Conservation (phyloP, 805 yeast species). For the Kuraishia ogatae region DNA sequence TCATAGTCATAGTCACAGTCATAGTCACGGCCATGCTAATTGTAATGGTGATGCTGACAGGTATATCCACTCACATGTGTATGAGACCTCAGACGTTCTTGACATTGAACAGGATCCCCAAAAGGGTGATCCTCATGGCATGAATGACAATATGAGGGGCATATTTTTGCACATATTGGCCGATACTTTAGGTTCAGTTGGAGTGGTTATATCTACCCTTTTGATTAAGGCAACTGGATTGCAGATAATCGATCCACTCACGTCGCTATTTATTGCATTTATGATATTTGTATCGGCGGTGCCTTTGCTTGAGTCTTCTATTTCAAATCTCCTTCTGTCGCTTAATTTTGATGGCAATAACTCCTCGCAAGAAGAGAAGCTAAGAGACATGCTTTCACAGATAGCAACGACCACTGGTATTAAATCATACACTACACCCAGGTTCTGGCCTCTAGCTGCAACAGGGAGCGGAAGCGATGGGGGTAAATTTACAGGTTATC, state of each 20-base stretch:
- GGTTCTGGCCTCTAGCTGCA: conserved; percentile 73
- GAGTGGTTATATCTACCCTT: conserved; percentile 87
- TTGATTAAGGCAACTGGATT: conserved; percentile 57
- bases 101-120: conserved; percentile 8
- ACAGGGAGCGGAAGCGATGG: conserved; percentile 17
- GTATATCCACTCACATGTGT: conserved; percentile 7
- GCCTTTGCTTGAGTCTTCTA: conserved; percentile 78
- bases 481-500: conserved; percentile 54
- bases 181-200: conserved; percentile 93
- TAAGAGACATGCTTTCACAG: conserved; percentile 61
- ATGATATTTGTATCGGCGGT: conserved; percentile 75
- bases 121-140: conserved; percentile 29
- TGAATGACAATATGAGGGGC: conserved; percentile 79
- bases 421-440: conserved; percentile 76
- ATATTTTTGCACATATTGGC: conserved; percentile 90
- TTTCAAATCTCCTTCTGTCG: conserved; percentile 60
- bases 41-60: conserved; percentile 19
- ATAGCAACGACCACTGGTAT: conserved; percentile 70
- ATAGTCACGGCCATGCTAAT: conserved; percentile 10
- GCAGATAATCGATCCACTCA: conserved; percentile 86
- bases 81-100: conserved; percentile 11
- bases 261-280: conserved; percentile 79
- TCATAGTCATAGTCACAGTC: conserved; percentile 10
- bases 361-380: conserved; percentile 41
- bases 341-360: conserved; percentile 27